phyloP scores from a whole-genome alignment of 306 rosid genomes.

The Alnus rubra region DNA sequence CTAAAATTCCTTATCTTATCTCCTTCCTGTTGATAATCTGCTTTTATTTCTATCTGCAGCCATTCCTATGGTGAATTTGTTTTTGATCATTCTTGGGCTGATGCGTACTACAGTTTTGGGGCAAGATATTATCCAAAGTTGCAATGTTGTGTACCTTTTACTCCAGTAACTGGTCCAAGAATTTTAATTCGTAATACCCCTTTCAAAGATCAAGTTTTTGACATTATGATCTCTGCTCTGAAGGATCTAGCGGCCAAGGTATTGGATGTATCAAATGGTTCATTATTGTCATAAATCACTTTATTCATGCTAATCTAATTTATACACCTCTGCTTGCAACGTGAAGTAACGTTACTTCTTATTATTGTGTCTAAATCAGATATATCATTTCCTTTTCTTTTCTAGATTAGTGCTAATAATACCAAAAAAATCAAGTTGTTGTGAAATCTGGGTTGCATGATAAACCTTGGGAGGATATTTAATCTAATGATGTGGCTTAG shows the following conservation, averaged over 20 bases:
- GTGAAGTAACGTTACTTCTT: background rate
- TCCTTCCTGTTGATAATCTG: background rate
- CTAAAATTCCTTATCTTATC: background rate
- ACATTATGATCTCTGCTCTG: conserved; percentile 58
- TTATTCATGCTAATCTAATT: background rate
- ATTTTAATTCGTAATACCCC: conserved; percentile 64
- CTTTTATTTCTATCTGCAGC: conserved; percentile 43
- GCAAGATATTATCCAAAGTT: conserved; percentile 81
- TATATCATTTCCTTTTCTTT: background rate
- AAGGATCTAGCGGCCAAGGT: conserved; percentile 75
- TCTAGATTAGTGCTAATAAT: background rate
- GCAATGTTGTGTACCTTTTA: conserved; percentile 90
- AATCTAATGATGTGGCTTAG: too few relatives aligned
- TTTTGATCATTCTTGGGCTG: conserved; percentile 98
- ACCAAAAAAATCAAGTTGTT: too few relatives aligned
- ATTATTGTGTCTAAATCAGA: background rate
- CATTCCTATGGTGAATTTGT: conserved; percentile 98
- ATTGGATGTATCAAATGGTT: conserved; percentile 18
- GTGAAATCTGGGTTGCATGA: too few relatives aligned
- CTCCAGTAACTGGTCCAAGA: conserved; percentile 94
- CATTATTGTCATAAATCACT: background rate
- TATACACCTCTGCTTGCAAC: background rate
- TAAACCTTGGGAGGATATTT: too few relatives aligned
- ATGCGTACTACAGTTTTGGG: conserved; percentile 77
- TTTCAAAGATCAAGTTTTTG: conserved; percentile 70